Base-by-base conservation (phyloP, 1,139 yeast species). In the Suhomyces coccinellae region DNA sequence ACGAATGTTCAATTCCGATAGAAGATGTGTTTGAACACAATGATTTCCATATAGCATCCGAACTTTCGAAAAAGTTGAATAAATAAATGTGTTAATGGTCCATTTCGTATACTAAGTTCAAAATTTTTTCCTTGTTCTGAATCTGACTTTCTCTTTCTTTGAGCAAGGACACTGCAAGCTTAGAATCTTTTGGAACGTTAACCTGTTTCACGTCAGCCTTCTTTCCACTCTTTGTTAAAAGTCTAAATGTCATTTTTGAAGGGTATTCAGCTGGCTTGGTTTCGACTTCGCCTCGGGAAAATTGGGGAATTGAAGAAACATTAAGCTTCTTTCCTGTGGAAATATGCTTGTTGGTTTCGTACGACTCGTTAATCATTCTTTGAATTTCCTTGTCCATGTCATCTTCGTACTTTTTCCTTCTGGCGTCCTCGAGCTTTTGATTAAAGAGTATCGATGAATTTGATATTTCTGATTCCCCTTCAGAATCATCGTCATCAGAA, bases 361-460 rank as follows among this genome's bases (percentile, higher is more conserved):
- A 63, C 2, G 86, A 74, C 34, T 79, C 83, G 28, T 66, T 57
- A 43, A 82, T 65, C 55, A 83, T 63, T 45, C 63, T 66, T 43
- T 75, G 76, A 51, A 78, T 76, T 53, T 82, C 84, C 45, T 65
- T 71, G 38, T 82, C 87, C 44, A 84, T 57, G 22, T 75, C 79
- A 8, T 72, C 76, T 16, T 75, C 79, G 38, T 78, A 70, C 50
- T 69, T 73, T 36, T 61, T 66, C 34, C 76, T 82, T 41, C 71
- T 73, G 20, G 67, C 73, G 10, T 63, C 59, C 40, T 58, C 60
- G 35, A 68, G 48, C 38, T 59, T 67, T 27, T 68, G 69, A 20
- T 67, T 35, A 17, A 46, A 31, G 16, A 16, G 22, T 4, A 11
- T 50, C 27, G 46, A 50, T 22, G 49, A 48, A 39, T 53, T 48